Percentiles rank a stretch among this genome's conserved stretches.
Conservation (phyloP, 768 basidiomycete species). For the Floccularia luteovirens region DNA sequence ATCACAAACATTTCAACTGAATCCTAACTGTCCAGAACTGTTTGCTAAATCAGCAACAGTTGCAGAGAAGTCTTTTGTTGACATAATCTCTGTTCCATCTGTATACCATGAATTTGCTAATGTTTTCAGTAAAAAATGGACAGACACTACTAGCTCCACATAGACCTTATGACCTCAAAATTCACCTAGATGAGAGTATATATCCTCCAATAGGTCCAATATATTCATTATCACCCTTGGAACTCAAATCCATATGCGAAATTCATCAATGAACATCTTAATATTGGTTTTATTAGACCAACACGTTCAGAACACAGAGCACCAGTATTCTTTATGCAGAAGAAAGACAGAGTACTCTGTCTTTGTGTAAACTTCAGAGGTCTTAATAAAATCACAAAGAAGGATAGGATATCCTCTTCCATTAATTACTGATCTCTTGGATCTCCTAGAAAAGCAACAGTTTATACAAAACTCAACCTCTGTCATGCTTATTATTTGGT, state of each 20-base stretch:
- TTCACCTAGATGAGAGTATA: not conserved
- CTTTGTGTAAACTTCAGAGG: constrained; percentile 4
- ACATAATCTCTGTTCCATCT: not conserved
- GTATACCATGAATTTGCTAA: constrained; percentile 1
- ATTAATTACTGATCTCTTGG: constrained; percentile 20
- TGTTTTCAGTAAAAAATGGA: constrained; percentile 1
- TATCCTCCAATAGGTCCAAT: not conserved
- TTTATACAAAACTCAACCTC: too few species aligned
- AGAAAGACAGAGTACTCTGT: not conserved
- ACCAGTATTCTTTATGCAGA: not conserved
- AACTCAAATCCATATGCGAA: too few species aligned
- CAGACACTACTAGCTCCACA: constrained; percentile 5
- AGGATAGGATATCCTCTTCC: constrained; percentile 20
- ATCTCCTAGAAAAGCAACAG: constrained; percentile 15
- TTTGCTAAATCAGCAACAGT: not conserved
- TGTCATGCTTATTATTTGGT: too few species aligned
- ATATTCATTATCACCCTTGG: too few species aligned
- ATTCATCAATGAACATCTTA: not conserved
- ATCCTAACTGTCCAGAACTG: not conserved
- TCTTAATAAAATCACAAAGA: constrained; percentile 13
- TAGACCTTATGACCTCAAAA: constrained; percentile 5
- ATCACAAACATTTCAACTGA: not conserved
- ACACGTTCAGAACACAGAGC: not conserved
- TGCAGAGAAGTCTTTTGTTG: not conserved
- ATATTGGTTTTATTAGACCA: not conserved